These are phyloP conservation scores for Solidago caesia DNA, from an alignment of 129 eudicot genomes.

Conservation along the genomic window DNA sequence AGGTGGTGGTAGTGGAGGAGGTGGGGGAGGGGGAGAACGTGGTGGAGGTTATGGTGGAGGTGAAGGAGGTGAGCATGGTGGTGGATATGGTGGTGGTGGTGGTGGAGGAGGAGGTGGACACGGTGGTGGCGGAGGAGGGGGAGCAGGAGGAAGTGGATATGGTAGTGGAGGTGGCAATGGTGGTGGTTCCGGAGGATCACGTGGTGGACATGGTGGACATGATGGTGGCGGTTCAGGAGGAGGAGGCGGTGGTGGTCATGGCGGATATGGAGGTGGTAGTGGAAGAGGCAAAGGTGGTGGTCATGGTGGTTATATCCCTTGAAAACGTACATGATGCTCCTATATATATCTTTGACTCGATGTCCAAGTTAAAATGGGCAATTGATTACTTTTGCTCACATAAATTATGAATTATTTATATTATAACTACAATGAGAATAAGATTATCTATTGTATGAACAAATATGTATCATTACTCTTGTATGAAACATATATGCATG, in stretches of 20 bases:
- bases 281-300: slow-evolving; percentile 39
- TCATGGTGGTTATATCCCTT: slow-evolving; percentile 43
- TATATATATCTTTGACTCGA: background rate
- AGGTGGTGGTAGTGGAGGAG: slow-evolving; percentile 36
- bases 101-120: slow-evolving; percentile 53
- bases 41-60: slow-evolving; percentile 55
- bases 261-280: slow-evolving; percentile 30
- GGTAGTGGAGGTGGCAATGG: slow-evolving; percentile 47
- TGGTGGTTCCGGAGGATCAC: slow-evolving; percentile 38
- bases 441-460: background rate
- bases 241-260: slow-evolving; percentile 34
- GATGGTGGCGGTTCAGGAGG: slow-evolving; percentile 38
- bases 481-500: no score
- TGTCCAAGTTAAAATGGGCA: background rate
- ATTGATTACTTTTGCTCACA: background rate
- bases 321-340: background rate
- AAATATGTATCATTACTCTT: background rate
- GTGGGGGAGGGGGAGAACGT: slow-evolving; percentile 42
- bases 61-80: slow-evolving; percentile 49
- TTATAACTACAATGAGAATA: background rate
- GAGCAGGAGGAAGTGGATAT: slow-evolving; percentile 34
- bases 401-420: background rate
- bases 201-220: slow-evolving; percentile 30
- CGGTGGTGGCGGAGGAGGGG: slow-evolving; percentile 46
- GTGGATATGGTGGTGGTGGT: slow-evolving; percentile 55